Base-by-base conservation (phyloP, 306 rosid species). In the Gillenia trifoliata region DNA sequence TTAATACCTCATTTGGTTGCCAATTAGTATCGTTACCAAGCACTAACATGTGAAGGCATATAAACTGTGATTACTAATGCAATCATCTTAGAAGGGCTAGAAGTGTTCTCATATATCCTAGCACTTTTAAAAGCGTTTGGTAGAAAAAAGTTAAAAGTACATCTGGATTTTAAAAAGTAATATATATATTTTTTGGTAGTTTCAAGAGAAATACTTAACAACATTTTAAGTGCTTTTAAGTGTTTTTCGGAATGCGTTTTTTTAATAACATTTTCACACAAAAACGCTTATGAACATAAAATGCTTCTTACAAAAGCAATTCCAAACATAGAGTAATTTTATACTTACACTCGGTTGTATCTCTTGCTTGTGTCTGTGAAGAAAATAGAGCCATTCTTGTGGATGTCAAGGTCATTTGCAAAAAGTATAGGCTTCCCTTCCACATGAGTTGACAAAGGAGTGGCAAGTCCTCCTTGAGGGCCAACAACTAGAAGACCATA, bases 311-410 rank as follows among this genome's bases (percentile, higher is more conserved):
- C 2, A 45, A 45, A 15, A 45, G 2, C 20, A 45, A 45, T 45
- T 16, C 17, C 2, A 45, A 45, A 45, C 52, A 45, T 1, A 15
- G n/a, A 2, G 13, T 8, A n/a, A n/a, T n/a, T 6, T 54, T 8
- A 3, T n/a, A 56, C 86, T 69, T 78, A 92, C 99, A 86, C 85
- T 81, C 97, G 75, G 77, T 94, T 83, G 79, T 94, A 84, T 90
- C 99, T 85, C 85, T 76, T 85, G 89, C 97, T 94, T 2, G 97
- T 94, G 81, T 94, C 96, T 0, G 96, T 92, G 89, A 94, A 94
- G 68, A 90, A 94, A 76, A 94, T 78, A 76, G 97, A 94, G n/a
- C 99, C 99, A 57, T 94, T 94, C 6, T 17, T 74, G 6, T 94
- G 88, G 52, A 92, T 88, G 61, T 92, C 97, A 77, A 94, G 97